Percentiles rank a stretch among this genome's conserved stretches.
These are phyloP conservation scores for Isoetes engelmannii DNA, from an alignment of 83 land plant species.

Conservation along the genomic window DNA sequence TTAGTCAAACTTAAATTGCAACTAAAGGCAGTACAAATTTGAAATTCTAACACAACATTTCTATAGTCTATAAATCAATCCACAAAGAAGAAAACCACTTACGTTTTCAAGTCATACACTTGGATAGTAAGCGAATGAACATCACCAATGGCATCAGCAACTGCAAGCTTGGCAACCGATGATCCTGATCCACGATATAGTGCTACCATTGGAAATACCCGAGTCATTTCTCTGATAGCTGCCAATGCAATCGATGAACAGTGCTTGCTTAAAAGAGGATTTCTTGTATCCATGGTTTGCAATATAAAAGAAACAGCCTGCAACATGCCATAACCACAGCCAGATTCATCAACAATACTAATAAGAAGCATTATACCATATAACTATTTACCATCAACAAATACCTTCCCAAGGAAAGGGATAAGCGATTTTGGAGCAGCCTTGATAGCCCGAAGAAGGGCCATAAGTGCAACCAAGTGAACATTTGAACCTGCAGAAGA, in stretches of 20 bases:
- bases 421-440: constrained; percentile 56
- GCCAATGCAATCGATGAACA: constrained; percentile 63
- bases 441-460: constrained; percentile 59
- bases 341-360: not conserved
- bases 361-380: not conserved
- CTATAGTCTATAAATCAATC: too few relatives aligned
- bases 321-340: constrained; percentile 16
- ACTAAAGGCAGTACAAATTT: too few relatives aligned
- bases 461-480: constrained; percentile 59
- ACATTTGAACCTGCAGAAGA: constrained; percentile 67
- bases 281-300: constrained; percentile 68
- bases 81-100: not conserved
- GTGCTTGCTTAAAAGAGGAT: constrained; percentile 59
- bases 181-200: constrained; percentile 38
- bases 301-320: constrained; percentile 70
- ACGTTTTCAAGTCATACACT: constrained; percentile 83
- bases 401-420: constrained; percentile 61
- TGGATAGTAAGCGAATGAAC: constrained; percentile 50
- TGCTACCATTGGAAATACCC: constrained; percentile 79
- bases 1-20: too few relatives aligned
- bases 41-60: too few relatives aligned
- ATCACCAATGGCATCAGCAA: constrained; percentile 84
- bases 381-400: constrained; percentile 11
- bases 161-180: constrained; percentile 49
- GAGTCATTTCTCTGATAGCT: constrained; percentile 63